phyloP scores from a whole-genome alignment of 1,139 yeast species.

The Magnusiomyces paraingens region DNA sequence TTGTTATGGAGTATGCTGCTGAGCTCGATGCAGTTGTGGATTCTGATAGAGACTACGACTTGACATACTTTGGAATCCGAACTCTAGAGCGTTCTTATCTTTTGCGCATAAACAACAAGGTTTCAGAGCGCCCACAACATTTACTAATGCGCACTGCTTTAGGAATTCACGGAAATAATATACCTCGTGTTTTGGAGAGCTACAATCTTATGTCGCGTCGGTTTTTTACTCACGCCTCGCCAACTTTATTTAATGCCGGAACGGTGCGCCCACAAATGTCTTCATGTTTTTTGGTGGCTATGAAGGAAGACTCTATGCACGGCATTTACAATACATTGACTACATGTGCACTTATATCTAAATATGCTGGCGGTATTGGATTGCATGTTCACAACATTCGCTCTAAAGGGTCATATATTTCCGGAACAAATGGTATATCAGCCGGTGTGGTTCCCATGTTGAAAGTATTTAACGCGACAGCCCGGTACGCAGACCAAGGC shows the following conservation, averaged over 20 bases:
- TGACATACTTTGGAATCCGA: slow-evolving; percentile 81
- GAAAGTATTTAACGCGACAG: slow-evolving; percentile 84
- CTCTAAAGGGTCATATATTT: slow-evolving; percentile 78
- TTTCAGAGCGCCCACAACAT: slow-evolving; percentile 89
- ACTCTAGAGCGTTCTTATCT: slow-evolving; percentile 81
- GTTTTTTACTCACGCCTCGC: slow-evolving; percentile 84
- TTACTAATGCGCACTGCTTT: slow-evolving; percentile 84
- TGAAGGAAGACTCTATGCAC: slow-evolving; percentile 86
- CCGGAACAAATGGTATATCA: slow-evolving; percentile 85
- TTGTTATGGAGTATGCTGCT: slow-evolving; percentile 57
- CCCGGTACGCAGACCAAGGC: slow-evolving; percentile 90
- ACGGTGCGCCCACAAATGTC: slow-evolving; percentile 84
- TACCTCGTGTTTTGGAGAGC: slow-evolving; percentile 67
- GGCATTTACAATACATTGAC: slow-evolving; percentile 84
- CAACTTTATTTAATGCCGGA: slow-evolving; percentile 85
- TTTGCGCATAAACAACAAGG: slow-evolving; percentile 60
- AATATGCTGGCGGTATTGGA: slow-evolving; percentile 90
- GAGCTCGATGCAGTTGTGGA: slow-evolving; percentile 76
- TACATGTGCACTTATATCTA: slow-evolving; percentile 80
- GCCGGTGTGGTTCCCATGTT: slow-evolving; percentile 88
- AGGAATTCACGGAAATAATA: slow-evolving; percentile 76
- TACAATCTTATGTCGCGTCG: slow-evolving; percentile 79
- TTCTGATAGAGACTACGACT: slow-evolving; percentile 75
- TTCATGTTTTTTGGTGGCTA: slow-evolving; percentile 81
- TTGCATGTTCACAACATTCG: slow-evolving; percentile 78